These are phyloP conservation scores for Canavalia ensiformis DNA, from an alignment of 306 rosid genomes.

Conservation along the genomic window DNA sequence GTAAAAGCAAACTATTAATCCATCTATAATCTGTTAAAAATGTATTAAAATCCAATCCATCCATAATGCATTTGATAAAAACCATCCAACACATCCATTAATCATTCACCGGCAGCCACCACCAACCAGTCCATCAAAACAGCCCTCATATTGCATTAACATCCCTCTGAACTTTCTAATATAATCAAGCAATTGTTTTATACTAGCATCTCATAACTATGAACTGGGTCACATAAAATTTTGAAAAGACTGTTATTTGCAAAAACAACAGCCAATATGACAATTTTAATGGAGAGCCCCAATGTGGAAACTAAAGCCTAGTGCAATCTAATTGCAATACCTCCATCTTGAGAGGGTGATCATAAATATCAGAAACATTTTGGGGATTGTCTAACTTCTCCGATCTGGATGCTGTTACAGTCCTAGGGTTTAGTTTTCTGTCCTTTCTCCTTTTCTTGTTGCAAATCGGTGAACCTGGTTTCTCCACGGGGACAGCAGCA, in stretches of 20 bases:
- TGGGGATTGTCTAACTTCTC: neutral
- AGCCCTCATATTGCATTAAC: neutral
- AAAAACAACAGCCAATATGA: neutral
- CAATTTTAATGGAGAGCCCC: neutral
- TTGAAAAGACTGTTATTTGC: neutral
- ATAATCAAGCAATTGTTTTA: neutral
- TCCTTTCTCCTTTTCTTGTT: neutral
- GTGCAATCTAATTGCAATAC: neutral
- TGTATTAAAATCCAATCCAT: neutral
- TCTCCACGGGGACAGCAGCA: neutral
- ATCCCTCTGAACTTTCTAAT: neutral
- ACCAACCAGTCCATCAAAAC: neutral
- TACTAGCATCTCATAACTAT: neutral
- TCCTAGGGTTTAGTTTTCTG: neutral
- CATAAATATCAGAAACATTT: neutral
- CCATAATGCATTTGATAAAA: no score
- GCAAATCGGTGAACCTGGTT: neutral
- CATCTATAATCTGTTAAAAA: neutral
- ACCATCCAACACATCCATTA: no score
- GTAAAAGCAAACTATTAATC: no score
- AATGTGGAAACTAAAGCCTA: neutral
- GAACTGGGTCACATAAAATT: neutral
- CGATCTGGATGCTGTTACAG: neutral
- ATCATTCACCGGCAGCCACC: neutral
- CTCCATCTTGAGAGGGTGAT: neutral